phyloP scores from a whole-genome alignment of 768 basidiomycete species.

The Daedaleopsis sinensis region DNA sequence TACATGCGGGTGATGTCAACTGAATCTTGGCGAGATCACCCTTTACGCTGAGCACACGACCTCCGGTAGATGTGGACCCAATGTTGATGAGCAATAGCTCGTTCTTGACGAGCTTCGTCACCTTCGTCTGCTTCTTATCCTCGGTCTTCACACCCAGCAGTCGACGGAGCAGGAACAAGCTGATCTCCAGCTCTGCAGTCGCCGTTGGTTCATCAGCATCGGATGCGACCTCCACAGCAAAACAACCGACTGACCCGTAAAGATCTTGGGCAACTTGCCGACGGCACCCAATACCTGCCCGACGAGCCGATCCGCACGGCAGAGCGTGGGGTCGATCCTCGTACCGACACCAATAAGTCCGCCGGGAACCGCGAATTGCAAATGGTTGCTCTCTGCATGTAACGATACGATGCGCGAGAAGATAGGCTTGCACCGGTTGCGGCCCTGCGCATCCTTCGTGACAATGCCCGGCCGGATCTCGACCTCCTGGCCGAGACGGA shows the following conservation, averaged over 20 bases:
- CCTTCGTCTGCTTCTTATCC: slow-evolving; percentile 98
- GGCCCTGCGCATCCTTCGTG: slow-evolving; percentile 89
- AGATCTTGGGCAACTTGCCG: slow-evolving; percentile 92
- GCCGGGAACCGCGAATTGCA: slow-evolving; percentile 95
- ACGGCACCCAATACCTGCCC: slow-evolving; percentile 96
- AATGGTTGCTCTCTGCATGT: slow-evolving; percentile 92
- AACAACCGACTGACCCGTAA: slow-evolving; percentile 64
- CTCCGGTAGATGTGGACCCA: slow-evolving; percentile 95
- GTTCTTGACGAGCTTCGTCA: slow-evolving; percentile 87
- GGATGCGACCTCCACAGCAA: background rate
- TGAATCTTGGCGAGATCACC: slow-evolving; percentile 95
- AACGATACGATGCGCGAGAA: slow-evolving; percentile 89
- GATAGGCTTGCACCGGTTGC: slow-evolving; percentile 91
- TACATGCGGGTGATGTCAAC: slow-evolving; percentile 92
- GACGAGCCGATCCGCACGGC: slow-evolving; percentile 94
- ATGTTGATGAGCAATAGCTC: slow-evolving; percentile 97
- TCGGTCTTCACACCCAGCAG: slow-evolving; percentile 98
- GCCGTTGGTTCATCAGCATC: background rate
- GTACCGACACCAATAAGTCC: slow-evolving; percentile 99
- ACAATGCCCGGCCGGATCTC: slow-evolving; percentile 98
- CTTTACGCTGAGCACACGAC: slow-evolving; percentile 91
- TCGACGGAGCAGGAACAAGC: slow-evolving; percentile 91
- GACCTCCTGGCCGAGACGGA: slow-evolving; percentile 89
- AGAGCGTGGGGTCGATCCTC: slow-evolving; percentile 93
- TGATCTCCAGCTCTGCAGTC: slow-evolving; percentile 83